A percentile compares a stretch with the other conserved stretches of the same genome.
These are phyloP conservation scores for Trichophaea hybrida DNA, from an alignment of 2,329 filamentous ascomycete genomes.

Conservation along the genomic window DNA sequence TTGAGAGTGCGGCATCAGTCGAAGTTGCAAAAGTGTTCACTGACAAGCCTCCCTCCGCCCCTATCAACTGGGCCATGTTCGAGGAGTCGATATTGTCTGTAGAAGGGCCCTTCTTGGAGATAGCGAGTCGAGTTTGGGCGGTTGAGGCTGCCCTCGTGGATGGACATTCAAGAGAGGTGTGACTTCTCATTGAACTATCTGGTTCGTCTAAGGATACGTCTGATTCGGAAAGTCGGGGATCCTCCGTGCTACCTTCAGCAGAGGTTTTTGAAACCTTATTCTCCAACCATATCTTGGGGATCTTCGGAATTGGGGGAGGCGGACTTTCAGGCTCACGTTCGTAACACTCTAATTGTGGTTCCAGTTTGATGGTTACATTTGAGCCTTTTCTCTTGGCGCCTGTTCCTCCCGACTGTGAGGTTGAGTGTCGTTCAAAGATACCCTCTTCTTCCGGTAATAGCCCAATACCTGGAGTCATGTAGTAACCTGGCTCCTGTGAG, in stretches of 20 bases:
- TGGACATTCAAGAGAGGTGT: too few species aligned
- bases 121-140: too few species aligned
- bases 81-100: too few species aligned
- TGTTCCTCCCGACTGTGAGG: neutral
- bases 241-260: too few species aligned
- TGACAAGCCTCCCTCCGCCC: neutral
- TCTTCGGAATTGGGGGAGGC: constrained; percentile 1
- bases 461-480: constrained; percentile 19
- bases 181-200: too few species aligned
- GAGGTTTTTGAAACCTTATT: neutral
- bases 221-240: too few species aligned
- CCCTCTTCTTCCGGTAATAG: constrained; percentile 18
- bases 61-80: neutral
- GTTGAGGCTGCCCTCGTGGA: too few species aligned
- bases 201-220: too few species aligned
- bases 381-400: neutral
- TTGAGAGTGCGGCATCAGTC: constrained; percentile 2
- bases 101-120: too few species aligned
- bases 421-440: constrained; percentile 11
- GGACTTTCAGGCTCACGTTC: neutral
- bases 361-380: neutral
- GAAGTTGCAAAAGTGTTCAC: neutral
- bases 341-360: neutral
- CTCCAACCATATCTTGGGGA: constrained; percentile 2
- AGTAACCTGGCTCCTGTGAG: constrained; percentile 2